Evolutionary conservation across 306 rosid genomes (phyloP), one percentile per base, ranked within the genome.

Genomic region (Malus orientalis): DNA sequence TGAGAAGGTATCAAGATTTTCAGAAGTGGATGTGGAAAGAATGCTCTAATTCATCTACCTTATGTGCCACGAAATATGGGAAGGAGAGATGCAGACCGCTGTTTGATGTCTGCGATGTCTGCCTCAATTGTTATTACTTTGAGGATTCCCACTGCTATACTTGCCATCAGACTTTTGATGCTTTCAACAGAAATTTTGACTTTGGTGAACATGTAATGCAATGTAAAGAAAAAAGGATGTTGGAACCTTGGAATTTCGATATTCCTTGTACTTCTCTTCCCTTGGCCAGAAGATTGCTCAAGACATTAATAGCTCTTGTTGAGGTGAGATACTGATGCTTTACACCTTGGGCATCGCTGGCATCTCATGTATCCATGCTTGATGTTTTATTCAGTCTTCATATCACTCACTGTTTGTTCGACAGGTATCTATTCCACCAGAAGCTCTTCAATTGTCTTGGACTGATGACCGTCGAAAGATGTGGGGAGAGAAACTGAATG

Each of bases 11-110:
- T 85, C 91, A 87, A 76, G 98, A 96, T 83, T 89, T 92, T 82
- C 97, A 92, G 60, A 91, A 88, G 88, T 92, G 99, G 99, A 76
- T 86, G 83, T 91, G 91, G 96, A 89, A 89, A 75, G 98, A 92
- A 78, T 88, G 97, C 86, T 87, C 85, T 30, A 86, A 85, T 85
- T 69, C 91, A 55, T 84, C 93, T 14, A 81, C 80, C 44, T 80
- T 91, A 77, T 81, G 85, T 82, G 93, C 99, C 77, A 83, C 71
- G 79, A 91, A 92, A 79, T 86, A 75, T 76, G 97, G 89, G 84
- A 84, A 81, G 81, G 86, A 88, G 91, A 89, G 98, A 78, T 84
- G 93, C 84, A 70, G 79, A 68, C 84, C 86, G 74, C 90, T 82
- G 75, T 82, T 95, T 84, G 96, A 87, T 61, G 64, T 87, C 70